Percentiles rank a stretch among this genome's conserved stretches.
Conservation (phyloP, 768 basidiomycete species). For the Leccinum barrowsii region DNA sequence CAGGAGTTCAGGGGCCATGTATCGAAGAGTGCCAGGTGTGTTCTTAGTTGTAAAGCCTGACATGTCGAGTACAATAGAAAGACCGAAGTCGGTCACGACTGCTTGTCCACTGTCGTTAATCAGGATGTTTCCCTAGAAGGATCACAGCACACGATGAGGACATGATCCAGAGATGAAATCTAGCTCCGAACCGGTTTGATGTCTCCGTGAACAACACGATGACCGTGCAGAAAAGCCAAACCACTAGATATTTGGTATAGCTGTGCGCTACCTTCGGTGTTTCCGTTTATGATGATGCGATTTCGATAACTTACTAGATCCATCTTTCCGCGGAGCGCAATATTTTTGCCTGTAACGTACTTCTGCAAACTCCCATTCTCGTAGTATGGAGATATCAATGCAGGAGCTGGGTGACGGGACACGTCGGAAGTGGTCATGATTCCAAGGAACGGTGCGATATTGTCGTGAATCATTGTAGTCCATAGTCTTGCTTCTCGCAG, state of each 20-base stretch:
- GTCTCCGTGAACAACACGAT: conserved; percentile 34
- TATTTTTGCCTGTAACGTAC: conserved; percentile 7
- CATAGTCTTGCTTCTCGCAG: conserved; percentile 28
- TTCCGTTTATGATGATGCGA: not conserved
- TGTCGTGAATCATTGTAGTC: conserved; percentile 20
- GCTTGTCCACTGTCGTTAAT: conserved; percentile 32
- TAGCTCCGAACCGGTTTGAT: conserved; percentile 34
- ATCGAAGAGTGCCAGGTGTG: conserved; percentile 35
- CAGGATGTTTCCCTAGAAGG: conserved; percentile 35
- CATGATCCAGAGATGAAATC: not conserved
- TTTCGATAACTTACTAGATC: conserved; percentile 17
- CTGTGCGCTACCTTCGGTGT: conserved; percentile 7
- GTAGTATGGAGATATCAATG: conserved; percentile 28
- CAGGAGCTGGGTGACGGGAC: conserved; percentile 16
- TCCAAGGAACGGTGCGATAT: conserved; percentile 27
- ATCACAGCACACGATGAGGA: not conserved
- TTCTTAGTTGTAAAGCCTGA: conserved; percentile 36
- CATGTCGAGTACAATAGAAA: conserved; percentile 35
- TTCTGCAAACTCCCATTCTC: conserved; percentile 18
- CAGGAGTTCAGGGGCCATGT: conserved; percentile 39
- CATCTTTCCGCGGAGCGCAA: conserved; percentile 15
- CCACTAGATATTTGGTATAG: conserved; percentile 20
- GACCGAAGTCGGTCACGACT: conserved; percentile 38
- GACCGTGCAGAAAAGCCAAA: conserved; percentile 23
- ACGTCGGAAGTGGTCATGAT: conserved; percentile 16